These are phyloP conservation scores for Magnusiomyces fungicola DNA, from an alignment of 1,139 yeast species.

Conservation along the genomic window DNA sequence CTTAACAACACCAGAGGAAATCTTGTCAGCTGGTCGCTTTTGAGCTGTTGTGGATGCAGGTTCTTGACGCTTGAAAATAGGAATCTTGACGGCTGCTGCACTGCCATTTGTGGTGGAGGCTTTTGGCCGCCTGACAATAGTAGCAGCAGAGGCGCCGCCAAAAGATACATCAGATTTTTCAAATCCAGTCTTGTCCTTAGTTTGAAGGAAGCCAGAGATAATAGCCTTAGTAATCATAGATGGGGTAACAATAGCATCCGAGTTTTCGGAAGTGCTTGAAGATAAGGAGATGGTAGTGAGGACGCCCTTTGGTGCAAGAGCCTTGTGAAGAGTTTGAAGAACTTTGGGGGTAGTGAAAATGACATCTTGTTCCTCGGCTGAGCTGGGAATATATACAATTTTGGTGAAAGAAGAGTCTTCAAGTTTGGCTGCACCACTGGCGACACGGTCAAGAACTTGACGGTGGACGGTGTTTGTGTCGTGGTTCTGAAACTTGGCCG, in stretches of 20 bases:
- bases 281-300: constrained; percentile 23
- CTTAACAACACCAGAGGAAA: constrained; percentile 36
- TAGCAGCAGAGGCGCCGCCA: constrained; percentile 10
- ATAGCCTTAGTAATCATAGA: constrained; percentile 46
- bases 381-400: constrained; percentile 46
- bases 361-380: constrained; percentile 45
- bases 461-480: constrained; percentile 35
- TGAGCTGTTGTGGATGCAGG: constrained; percentile 4
- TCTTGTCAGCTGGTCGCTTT: constrained; percentile 11
- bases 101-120: constrained; percentile 7
- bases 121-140: constrained; percentile 7
- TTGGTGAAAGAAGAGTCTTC: constrained; percentile 20
- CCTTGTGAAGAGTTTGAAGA: constrained; percentile 37
- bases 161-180: constrained; percentile 38
- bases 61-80: constrained; percentile 12
- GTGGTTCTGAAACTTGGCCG: constrained; percentile 6
- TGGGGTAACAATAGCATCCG: constrained; percentile 41
- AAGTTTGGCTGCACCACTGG: constrained; percentile 48
- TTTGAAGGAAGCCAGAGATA: constrained; percentile 53
- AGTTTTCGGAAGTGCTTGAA: constrained; percentile 1
- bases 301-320: constrained; percentile 43
- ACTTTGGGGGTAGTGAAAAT: constrained; percentile 40
- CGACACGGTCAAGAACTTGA: constrained; percentile 65
- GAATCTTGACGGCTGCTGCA: constrained; percentile 10
- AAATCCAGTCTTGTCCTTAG: constrained; percentile 35